Conservation (phyloP, 176 grass and related monocot species). For the Calamus simplicifolius region DNA sequence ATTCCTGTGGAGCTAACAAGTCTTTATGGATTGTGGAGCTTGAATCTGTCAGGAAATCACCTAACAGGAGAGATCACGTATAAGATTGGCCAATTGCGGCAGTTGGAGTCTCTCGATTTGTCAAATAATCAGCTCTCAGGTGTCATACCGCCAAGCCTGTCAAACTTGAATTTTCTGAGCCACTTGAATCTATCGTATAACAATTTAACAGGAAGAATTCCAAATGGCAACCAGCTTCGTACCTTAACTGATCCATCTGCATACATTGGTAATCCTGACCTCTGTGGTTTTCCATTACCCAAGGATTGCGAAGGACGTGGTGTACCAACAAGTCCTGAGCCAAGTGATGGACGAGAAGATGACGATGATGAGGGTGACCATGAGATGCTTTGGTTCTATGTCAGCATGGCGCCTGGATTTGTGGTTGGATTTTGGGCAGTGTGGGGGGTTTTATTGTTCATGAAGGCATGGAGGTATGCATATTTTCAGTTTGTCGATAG, state of each 20-base stretch:
- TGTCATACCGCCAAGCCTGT: constrained; percentile 8
- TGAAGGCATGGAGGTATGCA: constrained; percentile 16
- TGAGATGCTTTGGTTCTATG: background rate
- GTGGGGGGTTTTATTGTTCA: constrained; percentile 17
- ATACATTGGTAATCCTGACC: constrained; percentile 41
- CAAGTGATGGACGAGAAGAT: too few species aligned
- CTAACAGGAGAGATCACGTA: background rate
- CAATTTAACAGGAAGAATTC: constrained; percentile 30
- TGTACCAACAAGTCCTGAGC: too few species aligned
- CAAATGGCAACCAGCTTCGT: constrained; percentile 25
- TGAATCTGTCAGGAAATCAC: too few species aligned
- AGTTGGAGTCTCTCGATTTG: constrained; percentile 40
- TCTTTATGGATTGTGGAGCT: background rate
- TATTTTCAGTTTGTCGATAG: constrained; percentile 11
- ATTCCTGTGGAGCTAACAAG: too few species aligned
- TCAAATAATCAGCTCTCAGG: constrained; percentile 20
- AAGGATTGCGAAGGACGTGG: constrained; percentile 4
- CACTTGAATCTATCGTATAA: constrained; percentile 24
- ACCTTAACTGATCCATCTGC: constrained; percentile 18
- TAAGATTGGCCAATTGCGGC: constrained; percentile 8
- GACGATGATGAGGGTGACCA: background rate
- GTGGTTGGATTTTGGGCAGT: constrained; percentile 16
- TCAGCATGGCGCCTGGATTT: constrained; percentile 18
- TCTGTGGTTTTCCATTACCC: background rate
- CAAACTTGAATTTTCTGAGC: constrained; percentile 15